Percentiles rank a stretch among this genome's conserved stretches.
Evolutionary conservation across 352 stramenopile species (phyloP).

Genomic region (Phytopythium chamaehyphon): DNA sequence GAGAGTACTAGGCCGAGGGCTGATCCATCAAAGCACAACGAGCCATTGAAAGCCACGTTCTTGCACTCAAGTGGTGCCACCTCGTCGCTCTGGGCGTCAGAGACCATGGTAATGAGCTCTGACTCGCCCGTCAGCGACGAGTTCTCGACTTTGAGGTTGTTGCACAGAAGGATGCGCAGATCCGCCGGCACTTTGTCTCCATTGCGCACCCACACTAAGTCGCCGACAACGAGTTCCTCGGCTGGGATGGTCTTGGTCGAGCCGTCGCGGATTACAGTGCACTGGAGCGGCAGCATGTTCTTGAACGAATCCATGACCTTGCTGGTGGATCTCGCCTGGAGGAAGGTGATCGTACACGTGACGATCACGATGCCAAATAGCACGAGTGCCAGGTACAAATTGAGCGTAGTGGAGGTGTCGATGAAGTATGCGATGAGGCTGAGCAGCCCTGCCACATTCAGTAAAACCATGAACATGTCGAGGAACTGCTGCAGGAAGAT

Average conservation of each 20-base stretch:
- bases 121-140: conserved; percentile 64
- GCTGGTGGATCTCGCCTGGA: conserved; percentile 30
- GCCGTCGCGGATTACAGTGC: conserved; percentile 42
- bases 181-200: conserved; percentile 56
- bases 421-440: conserved; percentile 35
- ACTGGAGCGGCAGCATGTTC: conserved; percentile 39
- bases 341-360: conserved; percentile 37
- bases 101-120: conserved; percentile 31
- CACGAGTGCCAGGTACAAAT: conserved; percentile 36
- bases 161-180: conserved; percentile 37
- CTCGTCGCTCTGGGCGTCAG: conserved; percentile 13
- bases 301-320: conserved; percentile 53
- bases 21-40: conserved; percentile 40
- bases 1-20: conserved; percentile 36
- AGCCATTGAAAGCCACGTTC: conserved; percentile 45
- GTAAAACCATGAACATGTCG: conserved; percentile 43
- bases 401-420: conserved; percentile 30
- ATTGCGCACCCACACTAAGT: conserved; percentile 46
- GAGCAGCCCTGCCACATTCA: conserved; percentile 25
- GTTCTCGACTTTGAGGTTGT: conserved; percentile 57
- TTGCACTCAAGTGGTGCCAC: conserved; percentile 37
- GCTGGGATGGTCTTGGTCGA: conserved; percentile 32
- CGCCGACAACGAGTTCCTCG: conserved; percentile 41
- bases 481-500: conserved; percentile 45
- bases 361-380: conserved; percentile 36